A percentile compares a stretch with the other conserved stretches of the same genome.
Evolutionary conservation across 2,329 filamentous ascomycete genomes (phyloP).

Genomic region (Ploettnerulaceae sp.): DNA sequence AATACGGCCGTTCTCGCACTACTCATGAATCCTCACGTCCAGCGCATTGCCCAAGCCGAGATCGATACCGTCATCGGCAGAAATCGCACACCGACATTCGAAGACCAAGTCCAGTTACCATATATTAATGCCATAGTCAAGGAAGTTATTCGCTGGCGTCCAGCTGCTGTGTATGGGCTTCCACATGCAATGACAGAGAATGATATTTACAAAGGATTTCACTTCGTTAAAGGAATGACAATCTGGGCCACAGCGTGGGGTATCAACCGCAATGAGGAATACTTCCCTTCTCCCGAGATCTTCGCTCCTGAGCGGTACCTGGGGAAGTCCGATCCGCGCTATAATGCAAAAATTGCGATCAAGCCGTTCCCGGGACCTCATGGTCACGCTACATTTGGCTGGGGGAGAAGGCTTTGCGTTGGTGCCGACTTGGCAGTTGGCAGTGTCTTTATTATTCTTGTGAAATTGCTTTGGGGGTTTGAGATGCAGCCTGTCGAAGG

Average conservation of each 20-base stretch:
- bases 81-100: conserved; percentile 41
- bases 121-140: conserved; percentile 44
- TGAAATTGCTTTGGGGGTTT: conserved; percentile 6
- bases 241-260: conserved; percentile 39
- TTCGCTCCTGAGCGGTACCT: conserved; percentile 40
- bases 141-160: conserved; percentile 42
- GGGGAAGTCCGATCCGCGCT: background rate
- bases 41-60: conserved; percentile 41
- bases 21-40: conserved; percentile 29
- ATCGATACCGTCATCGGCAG: conserved; percentile 44
- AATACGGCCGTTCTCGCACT: conserved; percentile 7
- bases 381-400: conserved; percentile 2
- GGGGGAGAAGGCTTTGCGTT: conserved; percentile 3
- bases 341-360: background rate
- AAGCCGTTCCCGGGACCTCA: conserved; percentile 2
- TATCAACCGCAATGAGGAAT: conserved; percentile 31
- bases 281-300: conserved; percentile 38
- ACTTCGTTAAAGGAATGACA: conserved; percentile 39
- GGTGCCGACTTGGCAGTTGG: conserved; percentile 6
- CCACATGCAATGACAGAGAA: conserved; percentile 49
- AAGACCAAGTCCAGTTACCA: conserved; percentile 39
- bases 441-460: conserved; percentile 5
- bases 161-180: conserved; percentile 44
- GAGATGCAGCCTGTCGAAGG: conserved; percentile 1
- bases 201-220: conserved; percentile 50